Evolutionary conservation across 1,139 yeast genomes (phyloP).

Genomic region (Hyphopichia fennica): DNA sequence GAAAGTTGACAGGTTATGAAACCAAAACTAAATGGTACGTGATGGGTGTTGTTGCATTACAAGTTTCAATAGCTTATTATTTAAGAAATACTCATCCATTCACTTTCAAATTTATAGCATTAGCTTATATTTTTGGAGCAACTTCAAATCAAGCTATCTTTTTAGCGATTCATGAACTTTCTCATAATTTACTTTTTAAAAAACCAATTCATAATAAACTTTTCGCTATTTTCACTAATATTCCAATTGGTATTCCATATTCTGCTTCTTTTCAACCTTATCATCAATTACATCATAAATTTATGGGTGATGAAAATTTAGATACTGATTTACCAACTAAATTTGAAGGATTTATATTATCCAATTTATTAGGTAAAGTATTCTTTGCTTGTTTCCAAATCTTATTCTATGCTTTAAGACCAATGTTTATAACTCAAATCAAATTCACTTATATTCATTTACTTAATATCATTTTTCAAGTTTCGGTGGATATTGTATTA

Average conservation of each 20-base stretch:
- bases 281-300: conserved; percentile 89
- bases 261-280: conserved; percentile 90
- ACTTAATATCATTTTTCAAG: conserved; percentile 63
- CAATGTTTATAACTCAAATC: conserved; percentile 79
- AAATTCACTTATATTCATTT: conserved; percentile 75
- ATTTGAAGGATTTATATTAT: conserved; percentile 70
- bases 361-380: conserved; percentile 81
- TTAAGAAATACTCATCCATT: conserved; percentile 58
- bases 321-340: conserved; percentile 88
- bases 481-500: conserved; percentile 56
- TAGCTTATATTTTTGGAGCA: conserved; percentile 82
- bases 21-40: conserved; percentile 81
- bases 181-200: conserved; percentile 84
- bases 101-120: conserved; percentile 53
- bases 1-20: conserved; percentile 82
- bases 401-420: conserved; percentile 84
- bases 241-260: conserved; percentile 89
- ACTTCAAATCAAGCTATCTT: conserved; percentile 82
- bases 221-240: conserved; percentile 73
- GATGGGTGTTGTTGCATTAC: conserved; percentile 60
- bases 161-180: conserved; percentile 83
- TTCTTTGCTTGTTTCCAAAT: conserved; percentile 90
- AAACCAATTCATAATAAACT: conserved; percentile 75
- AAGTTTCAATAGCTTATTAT: conserved; percentile 60
- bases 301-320: conserved; percentile 78